Evolutionary conservation across 2,329 filamentous ascomycete genomes (phyloP), one percentile per base, ranked within the genome.

Genomic region (Talaromyces piceae): DNA sequence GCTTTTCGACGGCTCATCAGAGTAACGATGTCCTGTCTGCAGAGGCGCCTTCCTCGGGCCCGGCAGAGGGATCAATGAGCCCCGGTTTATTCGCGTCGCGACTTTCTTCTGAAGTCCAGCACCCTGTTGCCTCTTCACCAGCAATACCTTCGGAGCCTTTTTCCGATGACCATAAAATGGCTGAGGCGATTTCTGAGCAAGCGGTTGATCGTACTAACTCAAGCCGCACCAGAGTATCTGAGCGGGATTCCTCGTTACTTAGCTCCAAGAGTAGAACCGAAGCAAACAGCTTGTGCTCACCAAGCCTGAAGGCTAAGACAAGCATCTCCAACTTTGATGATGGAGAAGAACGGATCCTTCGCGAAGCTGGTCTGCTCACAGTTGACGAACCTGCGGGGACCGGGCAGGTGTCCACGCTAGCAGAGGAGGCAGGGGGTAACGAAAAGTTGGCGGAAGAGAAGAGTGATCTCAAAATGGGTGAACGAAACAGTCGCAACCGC

Each of bases 401-500:
- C 43, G 66, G 73, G 54, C 63, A 68, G 25, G 20, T 30, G 39
- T 66, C 68, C 18, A 71, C 65, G 5, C 64, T 69, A 3, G 63
- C 64, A 13, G 71, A 65, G 7, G 65, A 69, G 2, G 63, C 63
- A 9, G 71, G 68, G 47, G 73, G 73, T 26, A 61, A 62, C 5
- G 76, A 75, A 16, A 61, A 64, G 2, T 71, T 74, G 22, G 54
- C 67, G 58, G 62, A 63, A 53, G 61, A 72, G 61, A 54, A 68
- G 55, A 51, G 66, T 57, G 58, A 74, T 57, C 31, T 64, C 56
- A 49, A 66, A 55, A 52, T 73, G 62, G 75, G 78, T 27, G 79
- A 76, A 47, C 69, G 74, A 41, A 82, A 86, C 41, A 77, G 76
- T 56, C 83, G 77, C 52, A 89, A 91, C 47, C 84, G 91, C 22